Evolutionary conservation across 2,329 filamentous ascomycete genomes (phyloP).

Genomic region (Fusarium sp.): DNA sequence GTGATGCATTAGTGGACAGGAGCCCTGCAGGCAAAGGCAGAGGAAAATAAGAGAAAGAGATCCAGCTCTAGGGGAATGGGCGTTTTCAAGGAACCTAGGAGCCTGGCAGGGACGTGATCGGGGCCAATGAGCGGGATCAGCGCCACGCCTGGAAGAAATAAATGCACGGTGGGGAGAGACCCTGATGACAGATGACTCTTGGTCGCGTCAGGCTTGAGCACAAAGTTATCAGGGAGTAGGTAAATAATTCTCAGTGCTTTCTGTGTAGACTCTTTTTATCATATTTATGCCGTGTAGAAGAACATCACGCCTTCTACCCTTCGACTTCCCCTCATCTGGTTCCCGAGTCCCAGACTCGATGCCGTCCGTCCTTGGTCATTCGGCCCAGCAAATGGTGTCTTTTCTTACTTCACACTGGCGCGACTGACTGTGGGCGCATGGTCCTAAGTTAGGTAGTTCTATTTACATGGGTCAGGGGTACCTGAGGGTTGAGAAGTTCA

Average conservation of each 20-base stretch:
- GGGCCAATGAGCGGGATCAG: conserved; percentile 47
- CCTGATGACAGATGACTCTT: conserved; percentile 31
- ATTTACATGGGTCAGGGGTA: conserved; percentile 6
- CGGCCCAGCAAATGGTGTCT: background rate
- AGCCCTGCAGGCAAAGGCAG: conserved; percentile 42
- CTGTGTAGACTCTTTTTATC: background rate
- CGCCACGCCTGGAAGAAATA: conserved; percentile 39
- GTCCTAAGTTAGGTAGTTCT: conserved; percentile 8
- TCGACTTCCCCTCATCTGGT: background rate
- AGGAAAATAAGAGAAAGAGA: conserved; percentile 34
- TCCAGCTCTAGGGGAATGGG: conserved; percentile 23
- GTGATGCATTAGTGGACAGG: conserved; percentile 48
- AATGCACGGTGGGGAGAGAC: conserved; percentile 11
- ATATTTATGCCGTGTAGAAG: background rate
- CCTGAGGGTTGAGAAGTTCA: background rate
- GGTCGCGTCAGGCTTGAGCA: conserved; percentile 7
- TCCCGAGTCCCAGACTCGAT: background rate
- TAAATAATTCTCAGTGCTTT: background rate
- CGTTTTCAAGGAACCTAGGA: conserved; percentile 24
- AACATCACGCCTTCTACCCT: background rate
- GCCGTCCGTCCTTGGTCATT: background rate
- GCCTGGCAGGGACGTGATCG: conserved; percentile 42
- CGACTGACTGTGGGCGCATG: conserved; percentile 14
- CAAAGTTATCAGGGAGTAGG: background rate
- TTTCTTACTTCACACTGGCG: conserved; percentile 8